Evolutionary conservation across 1,139 yeast genomes (phyloP).

Genomic region (Komagataea norvegica): DNA sequence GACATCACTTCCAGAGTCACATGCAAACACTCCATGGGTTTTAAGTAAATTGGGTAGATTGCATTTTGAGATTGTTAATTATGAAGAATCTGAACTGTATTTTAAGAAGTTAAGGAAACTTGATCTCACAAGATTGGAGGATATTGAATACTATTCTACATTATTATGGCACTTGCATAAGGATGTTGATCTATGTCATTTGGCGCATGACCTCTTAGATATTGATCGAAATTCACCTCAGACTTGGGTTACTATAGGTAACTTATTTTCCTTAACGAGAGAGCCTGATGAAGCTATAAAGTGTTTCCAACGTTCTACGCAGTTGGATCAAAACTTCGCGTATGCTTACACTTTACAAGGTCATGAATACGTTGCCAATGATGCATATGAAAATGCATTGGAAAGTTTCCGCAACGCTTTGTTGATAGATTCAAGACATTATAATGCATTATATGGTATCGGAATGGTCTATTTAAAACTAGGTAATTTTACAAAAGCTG

Average conservation of each 20-base stretch:
- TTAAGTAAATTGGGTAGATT: constrained; percentile 72
- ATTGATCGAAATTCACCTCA: constrained; percentile 64
- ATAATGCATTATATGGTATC: constrained; percentile 92
- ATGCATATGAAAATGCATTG: constrained; percentile 86
- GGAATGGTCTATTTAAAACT: constrained; percentile 91
- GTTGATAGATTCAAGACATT: constrained; percentile 74
- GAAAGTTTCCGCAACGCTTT: constrained; percentile 79
- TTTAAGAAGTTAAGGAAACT: constrained; percentile 58
- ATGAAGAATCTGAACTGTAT: constrained; percentile 65
- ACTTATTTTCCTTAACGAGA: constrained; percentile 73
- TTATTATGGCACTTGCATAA: constrained; percentile 89
- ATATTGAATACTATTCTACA: constrained; percentile 90
- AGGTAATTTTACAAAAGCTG: constrained; percentile 82
- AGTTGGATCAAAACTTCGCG: constrained; percentile 65
- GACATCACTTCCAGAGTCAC: constrained; percentile 57
- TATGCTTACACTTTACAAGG: constrained; percentile 94
- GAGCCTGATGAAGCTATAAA: constrained; percentile 90
- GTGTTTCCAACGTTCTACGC: constrained; percentile 78
- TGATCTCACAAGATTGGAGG: constrained; percentile 79
- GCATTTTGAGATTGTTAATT: constrained; percentile 85
- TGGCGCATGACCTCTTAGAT: constrained; percentile 78
- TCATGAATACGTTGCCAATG: constrained; percentile 85
- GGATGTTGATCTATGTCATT: constrained; percentile 70
- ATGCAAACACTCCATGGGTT: constrained; percentile 81
- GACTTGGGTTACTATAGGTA: constrained; percentile 92